Conservation (phyloP, 2,329 filamentous ascomycete species). For the Escovopsis sp. region DNA sequence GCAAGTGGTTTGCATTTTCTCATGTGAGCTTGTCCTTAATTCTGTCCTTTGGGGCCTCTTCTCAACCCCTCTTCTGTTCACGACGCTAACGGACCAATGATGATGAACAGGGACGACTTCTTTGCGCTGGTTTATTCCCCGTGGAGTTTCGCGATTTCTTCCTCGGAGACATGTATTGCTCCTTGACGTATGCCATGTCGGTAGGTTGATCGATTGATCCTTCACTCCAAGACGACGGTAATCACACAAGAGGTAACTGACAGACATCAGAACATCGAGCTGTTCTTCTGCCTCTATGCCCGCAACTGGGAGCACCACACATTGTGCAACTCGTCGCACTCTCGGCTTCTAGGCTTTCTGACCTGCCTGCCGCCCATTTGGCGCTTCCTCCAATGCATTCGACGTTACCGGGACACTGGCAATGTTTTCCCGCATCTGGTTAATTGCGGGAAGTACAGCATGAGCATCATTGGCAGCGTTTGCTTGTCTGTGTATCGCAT, state of each 20-base stretch:
- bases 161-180: slow-evolving; percentile 94
- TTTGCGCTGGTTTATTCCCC: slow-evolving; percentile 74
- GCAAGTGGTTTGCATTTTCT: slow-evolving; percentile 81
- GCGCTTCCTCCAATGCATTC: slow-evolving; percentile 80
- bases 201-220: slow-evolving; percentile 36
- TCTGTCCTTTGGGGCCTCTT: too few relatives aligned
- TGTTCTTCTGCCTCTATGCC: slow-evolving; percentile 94
- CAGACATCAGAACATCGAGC: slow-evolving; percentile 59
- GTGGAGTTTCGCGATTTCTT: slow-evolving; percentile 98
- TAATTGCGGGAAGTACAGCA: slow-evolving; percentile 83
- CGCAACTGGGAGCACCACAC: slow-evolving; percentile 55
- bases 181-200: slow-evolving; percentile 75
- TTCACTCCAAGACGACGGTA: too few relatives aligned
- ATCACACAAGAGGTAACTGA: not conserved
- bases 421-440: slow-evolving; percentile 86
- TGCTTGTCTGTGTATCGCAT: slow-evolving; percentile 76
- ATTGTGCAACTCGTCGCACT: slow-evolving; percentile 76
- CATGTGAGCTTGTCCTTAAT: slow-evolving; percentile 38
- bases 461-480: slow-evolving; percentile 67
- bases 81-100: not conserved
- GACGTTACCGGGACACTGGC: slow-evolving; percentile 74
- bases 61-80: too few relatives aligned
- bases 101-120: slow-evolving; percentile 54
- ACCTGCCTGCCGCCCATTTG: slow-evolving; percentile 71
- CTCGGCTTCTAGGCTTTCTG: slow-evolving; percentile 74